phyloP scores from a whole-genome alignment of 805 yeast genomes.

The Yarrowia keelungensis region DNA sequence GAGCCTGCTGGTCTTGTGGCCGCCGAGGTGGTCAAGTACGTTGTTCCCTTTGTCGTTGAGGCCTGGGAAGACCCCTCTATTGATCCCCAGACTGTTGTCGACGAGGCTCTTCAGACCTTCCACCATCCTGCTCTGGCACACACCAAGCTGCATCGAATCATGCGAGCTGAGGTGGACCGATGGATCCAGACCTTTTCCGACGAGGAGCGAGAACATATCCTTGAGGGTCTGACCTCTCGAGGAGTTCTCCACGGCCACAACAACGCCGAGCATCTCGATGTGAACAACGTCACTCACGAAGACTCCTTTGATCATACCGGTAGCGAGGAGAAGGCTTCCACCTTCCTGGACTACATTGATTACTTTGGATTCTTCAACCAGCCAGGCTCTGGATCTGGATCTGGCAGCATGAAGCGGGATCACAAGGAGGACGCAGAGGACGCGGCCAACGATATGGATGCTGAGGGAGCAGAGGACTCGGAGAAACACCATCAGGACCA shows the following conservation, averaged over 20 bases:
- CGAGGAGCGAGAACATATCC: slow-evolving; percentile 29
- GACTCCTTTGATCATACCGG: slow-evolving; percentile 18
- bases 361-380: slow-evolving; percentile 37
- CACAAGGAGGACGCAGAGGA: slow-evolving; percentile 20
- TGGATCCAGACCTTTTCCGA: slow-evolving; percentile 40
- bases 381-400: slow-evolving; percentile 3
- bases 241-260: slow-evolving; percentile 35
- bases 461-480: slow-evolving; percentile 18
- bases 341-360: slow-evolving; percentile 29
- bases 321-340: slow-evolving; percentile 16
- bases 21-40: slow-evolving; percentile 39
- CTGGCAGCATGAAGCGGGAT: slow-evolving; percentile 10
- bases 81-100: slow-evolving; percentile 39
- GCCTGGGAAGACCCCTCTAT: slow-evolving; percentile 44
- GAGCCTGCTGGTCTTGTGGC: slow-evolving; percentile 45
- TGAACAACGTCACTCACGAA: slow-evolving; percentile 30
- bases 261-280: slow-evolving; percentile 33
- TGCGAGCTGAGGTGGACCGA: slow-evolving; percentile 41
- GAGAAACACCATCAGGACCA: slow-evolving; percentile 18
- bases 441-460: slow-evolving; percentile 20
- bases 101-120: slow-evolving; percentile 42
- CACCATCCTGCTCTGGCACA: slow-evolving; percentile 43
- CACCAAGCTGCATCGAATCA: slow-evolving; percentile 41
- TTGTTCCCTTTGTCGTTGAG: slow-evolving; percentile 42
- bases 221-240: slow-evolving; percentile 36